Percentiles rank a stretch among this genome's conserved stretches.
These are phyloP conservation scores for Cupressus sempervirens DNA, from an alignment of 75 land plant species.

Conservation along the genomic window DNA sequence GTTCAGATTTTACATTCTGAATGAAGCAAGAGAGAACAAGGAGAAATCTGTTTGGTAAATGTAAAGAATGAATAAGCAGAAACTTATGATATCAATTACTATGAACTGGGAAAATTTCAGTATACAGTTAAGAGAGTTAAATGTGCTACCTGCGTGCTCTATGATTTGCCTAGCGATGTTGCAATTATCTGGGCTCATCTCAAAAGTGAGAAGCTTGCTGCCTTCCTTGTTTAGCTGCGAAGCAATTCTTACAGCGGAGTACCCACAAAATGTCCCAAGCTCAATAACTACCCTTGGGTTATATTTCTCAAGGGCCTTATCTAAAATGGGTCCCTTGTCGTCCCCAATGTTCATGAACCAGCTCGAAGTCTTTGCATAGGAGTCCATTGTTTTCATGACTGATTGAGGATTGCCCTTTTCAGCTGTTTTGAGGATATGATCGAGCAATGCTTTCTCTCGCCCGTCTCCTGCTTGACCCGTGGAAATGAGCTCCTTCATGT, in stretches of 20 bases:
- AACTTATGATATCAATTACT: too few species aligned
- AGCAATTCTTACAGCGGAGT: slow-evolving; percentile 18
- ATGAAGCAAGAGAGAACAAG: too few species aligned
- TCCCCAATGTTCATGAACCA: slow-evolving; percentile 30
- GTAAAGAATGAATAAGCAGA: too few species aligned
- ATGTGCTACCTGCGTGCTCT: background rate
- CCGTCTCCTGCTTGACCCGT: slow-evolving; percentile 21
- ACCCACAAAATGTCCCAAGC: slow-evolving; percentile 13
- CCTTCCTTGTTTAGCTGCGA: background rate
- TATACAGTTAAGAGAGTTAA: too few species aligned
- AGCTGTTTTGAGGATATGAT: slow-evolving; percentile 15
- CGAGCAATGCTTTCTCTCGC: slow-evolving; percentile 13
- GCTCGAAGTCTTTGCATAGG: slow-evolving; percentile 1
- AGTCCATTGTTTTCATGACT: slow-evolving; percentile 12
- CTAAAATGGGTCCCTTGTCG: slow-evolving; percentile 18
- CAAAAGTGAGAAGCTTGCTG: background rate
- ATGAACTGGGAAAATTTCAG: too few species aligned
- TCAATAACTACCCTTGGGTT: slow-evolving; percentile 15
- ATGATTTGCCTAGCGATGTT: background rate
- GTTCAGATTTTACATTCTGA: too few species aligned
- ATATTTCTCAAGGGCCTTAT: slow-evolving; percentile 2
- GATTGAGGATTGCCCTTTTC: slow-evolving; percentile 11
- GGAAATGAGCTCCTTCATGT: background rate
- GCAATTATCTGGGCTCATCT: background rate
- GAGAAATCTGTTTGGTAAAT: too few species aligned